A percentile compares a stretch with the other conserved stretches of the same genome.
Evolutionary conservation across 441 rosid species (phyloP).

Genomic region (Gossypium lobatum): DNA sequence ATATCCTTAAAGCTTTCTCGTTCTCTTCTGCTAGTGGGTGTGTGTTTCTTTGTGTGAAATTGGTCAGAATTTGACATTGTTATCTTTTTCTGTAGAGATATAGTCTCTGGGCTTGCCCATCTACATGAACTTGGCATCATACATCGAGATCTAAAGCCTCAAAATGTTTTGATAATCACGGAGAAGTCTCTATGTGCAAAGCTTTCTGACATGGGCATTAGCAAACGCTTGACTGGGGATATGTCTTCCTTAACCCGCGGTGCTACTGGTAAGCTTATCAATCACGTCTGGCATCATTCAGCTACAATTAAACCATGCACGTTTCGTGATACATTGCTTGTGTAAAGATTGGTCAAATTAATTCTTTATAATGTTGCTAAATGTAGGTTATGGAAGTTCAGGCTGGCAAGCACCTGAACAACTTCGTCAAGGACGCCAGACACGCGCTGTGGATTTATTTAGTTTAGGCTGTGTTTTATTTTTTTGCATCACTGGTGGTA

Average conservation of each 20-base stretch:
- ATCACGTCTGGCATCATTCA: neutral
- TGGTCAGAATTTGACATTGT: slow-evolving; percentile 10
- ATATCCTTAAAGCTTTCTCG: neutral
- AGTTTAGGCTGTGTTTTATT: slow-evolving; percentile 88
- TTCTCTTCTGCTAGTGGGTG: neutral
- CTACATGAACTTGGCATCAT: slow-evolving; percentile 87
- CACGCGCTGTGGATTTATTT: slow-evolving; percentile 81
- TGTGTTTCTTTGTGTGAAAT: neutral
- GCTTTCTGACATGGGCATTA: slow-evolving; percentile 95
- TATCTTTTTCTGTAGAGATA: slow-evolving; percentile 49
- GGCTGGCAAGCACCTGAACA: slow-evolving; percentile 99
- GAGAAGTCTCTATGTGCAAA: slow-evolving; percentile 66
- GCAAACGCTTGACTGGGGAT: slow-evolving; percentile 70
- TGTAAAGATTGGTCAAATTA: neutral
- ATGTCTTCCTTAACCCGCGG: slow-evolving; percentile 73
- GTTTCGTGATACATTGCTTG: neutral
- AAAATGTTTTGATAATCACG: slow-evolving; percentile 74
- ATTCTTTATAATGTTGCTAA: slow-evolving; percentile 9
- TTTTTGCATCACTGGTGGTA: slow-evolving; percentile 78
- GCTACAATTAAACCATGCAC: neutral
- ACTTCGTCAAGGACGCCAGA: slow-evolving; percentile 67
- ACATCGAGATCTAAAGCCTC: slow-evolving; percentile 93
- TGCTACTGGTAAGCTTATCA: slow-evolving; percentile 56
- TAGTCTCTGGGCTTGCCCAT: slow-evolving; percentile 78
- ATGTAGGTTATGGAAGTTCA: slow-evolving; percentile 81